Base-by-base conservation (phyloP, 1,139 yeast genomes). In the Pichiaceae sp. region DNA sequence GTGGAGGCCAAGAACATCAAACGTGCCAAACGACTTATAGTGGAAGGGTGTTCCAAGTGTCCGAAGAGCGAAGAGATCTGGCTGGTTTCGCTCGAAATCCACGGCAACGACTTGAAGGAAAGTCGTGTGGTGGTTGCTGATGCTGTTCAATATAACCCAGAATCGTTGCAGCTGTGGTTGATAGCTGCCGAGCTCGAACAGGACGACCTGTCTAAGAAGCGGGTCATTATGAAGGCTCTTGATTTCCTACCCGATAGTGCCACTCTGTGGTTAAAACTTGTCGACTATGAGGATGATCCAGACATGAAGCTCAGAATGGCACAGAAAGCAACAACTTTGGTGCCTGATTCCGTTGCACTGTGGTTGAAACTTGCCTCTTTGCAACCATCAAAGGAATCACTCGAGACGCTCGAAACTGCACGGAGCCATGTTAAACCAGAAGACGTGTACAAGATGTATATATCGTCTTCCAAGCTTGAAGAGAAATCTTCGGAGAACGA, bases 11-110 rank as follows among this genome's bases (percentile, higher is more conserved):
- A 68, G 30, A 76, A 76, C 38, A 64, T 64, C 40, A 62, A 61
- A 4, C 60, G 61, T 19, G 96, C 98, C 0, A 70, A 72, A 42
- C 60, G 61, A 27, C 47, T 82, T 11, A 78, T 87, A 4, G 67
- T 66, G 21, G 75, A 84, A 51, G 98, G 95, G 2, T 84, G 96
- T 53, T 65, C 63, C 6, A 64, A 63, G 35, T 75, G 89, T 42
- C 87, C 91, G 0, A 64, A 63, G 34, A 72, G 64, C 48, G 93
- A 79, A 44, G 83, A 76, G 15, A 64, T 87, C 0, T 91, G 98
- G 98, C 56, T 89, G 4, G 95, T 85, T 45, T 78, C 70, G 51
- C 66, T 91, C 9, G 67, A 86, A 32, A 59, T 89, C n/a, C 78
- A 85, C 52, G 60, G 57, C 11, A 56, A 63, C 14, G 71, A 75